Base-by-base conservation (phyloP, 2,329 filamentous ascomycete genomes). In the Alternaria gansuensis region DNA sequence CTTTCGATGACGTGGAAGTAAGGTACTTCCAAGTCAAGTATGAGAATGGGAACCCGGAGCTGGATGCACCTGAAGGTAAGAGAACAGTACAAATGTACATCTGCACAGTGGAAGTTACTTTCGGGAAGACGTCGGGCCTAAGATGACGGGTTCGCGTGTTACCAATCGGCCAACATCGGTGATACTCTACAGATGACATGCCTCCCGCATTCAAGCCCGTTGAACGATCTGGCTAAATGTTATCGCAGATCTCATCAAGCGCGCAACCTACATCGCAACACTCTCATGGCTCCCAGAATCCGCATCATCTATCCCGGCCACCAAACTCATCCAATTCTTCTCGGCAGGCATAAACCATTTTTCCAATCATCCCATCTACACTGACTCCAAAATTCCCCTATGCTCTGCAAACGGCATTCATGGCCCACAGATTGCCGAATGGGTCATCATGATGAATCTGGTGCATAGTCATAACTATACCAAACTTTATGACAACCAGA, bases 401-500 rank as follows among this genome's bases (percentile, higher is more conserved):
- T 84, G 84, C 3, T 86, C 82, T 3, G 81, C 80, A 33, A 83
- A 81, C 4, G 82, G 86, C 24, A 83, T 88, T 45, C 85, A 87
- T 67, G 86, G 85, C 1, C 87, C 88, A 0, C 85, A 87, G 56
- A 90, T 90, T 49, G 81, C 87, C 0, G 88, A 90, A 77, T 90
- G 87, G 87, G 84, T 87, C 11, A 75, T 89, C 28, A 81, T 89
- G 81, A 88, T 87, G 66, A 82, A 84, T 53, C 77, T 89, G 2
- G 80, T 83, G n/a, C 79, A 83, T 24, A 82, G 80, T n/a, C 84
- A 87, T 60, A 78, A 82, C 26, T 87, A 86, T 71, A 79, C 82
- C 41, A 49, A 75, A 31, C 72, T 86, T n/a, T 82, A 88, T 49
- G 82, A 88, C 48, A 79, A 81, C 60, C 88, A 90, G 74, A 85